phyloP scores from a whole-genome alignment of 192 early-diverging fungal species.

The Umbelopsis isabellina region DNA sequence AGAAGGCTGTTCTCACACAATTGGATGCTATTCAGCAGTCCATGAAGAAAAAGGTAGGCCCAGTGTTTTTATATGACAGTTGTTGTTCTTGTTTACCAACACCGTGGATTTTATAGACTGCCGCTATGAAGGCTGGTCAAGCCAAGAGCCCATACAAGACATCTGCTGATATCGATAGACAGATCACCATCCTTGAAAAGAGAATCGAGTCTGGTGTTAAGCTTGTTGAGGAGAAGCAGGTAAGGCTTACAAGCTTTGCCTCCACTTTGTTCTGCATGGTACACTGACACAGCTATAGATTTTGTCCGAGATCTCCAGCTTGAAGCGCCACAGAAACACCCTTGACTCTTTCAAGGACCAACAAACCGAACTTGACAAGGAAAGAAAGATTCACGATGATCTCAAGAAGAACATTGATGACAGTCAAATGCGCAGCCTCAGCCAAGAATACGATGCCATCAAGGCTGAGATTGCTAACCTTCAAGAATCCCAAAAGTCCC shows the following conservation, averaged over 20 bases:
- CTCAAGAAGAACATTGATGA: conserved; percentile 72
- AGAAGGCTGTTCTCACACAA: conserved; percentile 73
- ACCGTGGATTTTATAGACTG: conserved; percentile 43
- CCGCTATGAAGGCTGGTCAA: conserved; percentile 74
- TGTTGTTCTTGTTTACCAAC: neutral
- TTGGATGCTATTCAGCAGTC: conserved; percentile 71
- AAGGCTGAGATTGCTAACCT: conserved; percentile 74
- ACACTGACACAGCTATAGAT: conserved; percentile 46
- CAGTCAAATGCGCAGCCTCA: conserved; percentile 64
- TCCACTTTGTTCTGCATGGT: too few species aligned
- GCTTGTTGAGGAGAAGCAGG: conserved; percentile 86
- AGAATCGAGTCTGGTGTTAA: conserved; percentile 80
- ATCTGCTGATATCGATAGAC: conserved; percentile 76
- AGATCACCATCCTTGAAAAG: conserved; percentile 75
- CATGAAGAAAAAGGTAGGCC: conserved; percentile 77
- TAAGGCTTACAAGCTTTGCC: neutral
- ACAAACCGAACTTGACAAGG: conserved; percentile 56
- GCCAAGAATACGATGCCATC: conserved; percentile 68
- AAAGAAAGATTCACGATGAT: conserved; percentile 62
- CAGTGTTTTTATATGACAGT: neutral
- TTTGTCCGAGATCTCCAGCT: conserved; percentile 77
- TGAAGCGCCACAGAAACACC: conserved; percentile 76
- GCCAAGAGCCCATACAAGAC: conserved; percentile 82
- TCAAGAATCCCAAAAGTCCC: conserved; percentile 61
- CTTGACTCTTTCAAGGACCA: conserved; percentile 65